Evolutionary conservation across 306 rosid species (phyloP).

Genomic region (Casuarina glauca): DNA sequence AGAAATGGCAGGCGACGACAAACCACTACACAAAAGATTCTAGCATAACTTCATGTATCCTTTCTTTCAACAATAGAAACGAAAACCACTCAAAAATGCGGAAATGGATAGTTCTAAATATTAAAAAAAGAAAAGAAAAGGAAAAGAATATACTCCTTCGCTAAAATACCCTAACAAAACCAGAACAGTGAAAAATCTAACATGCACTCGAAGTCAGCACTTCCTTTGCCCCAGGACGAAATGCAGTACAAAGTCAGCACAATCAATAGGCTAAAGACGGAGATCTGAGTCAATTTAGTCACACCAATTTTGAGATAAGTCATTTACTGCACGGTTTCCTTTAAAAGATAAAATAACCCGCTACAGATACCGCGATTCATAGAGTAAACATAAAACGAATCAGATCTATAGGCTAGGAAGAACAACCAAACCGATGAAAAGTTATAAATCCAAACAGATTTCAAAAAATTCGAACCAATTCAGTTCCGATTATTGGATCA

Average conservation of each 20-base stretch:
- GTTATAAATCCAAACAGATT: neutral
- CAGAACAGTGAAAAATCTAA: neutral
- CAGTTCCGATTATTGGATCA: neutral
- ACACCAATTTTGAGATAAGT: neutral
- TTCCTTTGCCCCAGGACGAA: neutral
- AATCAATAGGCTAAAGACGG: neutral
- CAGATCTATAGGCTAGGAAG: conserved; percentile 14
- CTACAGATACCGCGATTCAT: neutral
- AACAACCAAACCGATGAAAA: neutral
- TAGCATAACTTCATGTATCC: neutral
- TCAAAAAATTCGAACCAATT: neutral
- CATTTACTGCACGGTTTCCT: neutral
- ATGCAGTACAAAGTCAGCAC: neutral
- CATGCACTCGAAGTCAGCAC: neutral
- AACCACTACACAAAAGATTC: neutral
- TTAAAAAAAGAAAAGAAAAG: neutral
- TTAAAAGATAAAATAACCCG: neutral
- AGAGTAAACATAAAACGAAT: neutral
- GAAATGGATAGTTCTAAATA: neutral
- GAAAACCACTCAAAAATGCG: neutral
- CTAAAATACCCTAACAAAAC: neutral
- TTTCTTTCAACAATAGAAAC: neutral
- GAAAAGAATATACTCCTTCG: neutral
- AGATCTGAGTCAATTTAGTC: conserved; percentile 3
- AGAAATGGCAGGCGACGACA: neutral